A percentile compares a stretch with the other conserved stretches of the same genome.
Conservation (phyloP, 176 grass and related monocot species). For the Oryza nivara region DNA sequence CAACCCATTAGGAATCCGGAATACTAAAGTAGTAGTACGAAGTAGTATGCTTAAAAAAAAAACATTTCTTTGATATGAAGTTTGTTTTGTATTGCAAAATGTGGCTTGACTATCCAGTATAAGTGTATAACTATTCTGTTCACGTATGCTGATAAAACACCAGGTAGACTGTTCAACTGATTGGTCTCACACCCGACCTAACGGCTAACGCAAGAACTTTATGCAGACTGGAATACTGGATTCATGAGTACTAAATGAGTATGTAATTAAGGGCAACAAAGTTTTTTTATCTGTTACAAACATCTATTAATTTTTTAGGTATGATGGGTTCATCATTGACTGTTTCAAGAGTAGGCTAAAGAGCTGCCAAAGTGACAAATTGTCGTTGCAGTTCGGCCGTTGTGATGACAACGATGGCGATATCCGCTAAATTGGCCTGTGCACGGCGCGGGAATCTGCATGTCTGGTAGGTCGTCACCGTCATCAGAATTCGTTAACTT, state of each 20-base stretch:
- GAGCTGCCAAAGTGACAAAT: not conserved
- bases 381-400: constrained; percentile 1
- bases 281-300: no score
- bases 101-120: not conserved
- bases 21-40: no score
- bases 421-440: not conserved
- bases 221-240: no score
- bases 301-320: no score
- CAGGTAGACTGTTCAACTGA: not conserved
- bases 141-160: not conserved
- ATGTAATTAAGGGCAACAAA: no score
- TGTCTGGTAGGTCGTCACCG: not conserved
- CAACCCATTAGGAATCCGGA: not conserved
- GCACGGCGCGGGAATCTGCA: not conserved
- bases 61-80: not conserved
- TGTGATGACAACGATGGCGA: not conserved
- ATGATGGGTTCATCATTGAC: not conserved
- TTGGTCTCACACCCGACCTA: not conserved
- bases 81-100: not conserved
- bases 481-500: not conserved
- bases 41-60: no score
- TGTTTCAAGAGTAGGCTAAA: not conserved
- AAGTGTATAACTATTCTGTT: not conserved
- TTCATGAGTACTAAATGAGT: no score
- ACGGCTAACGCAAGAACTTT: not conserved